Base-by-base conservation (phyloP, 164 flowering plant genomes). In the Vitis labrusca region DNA sequence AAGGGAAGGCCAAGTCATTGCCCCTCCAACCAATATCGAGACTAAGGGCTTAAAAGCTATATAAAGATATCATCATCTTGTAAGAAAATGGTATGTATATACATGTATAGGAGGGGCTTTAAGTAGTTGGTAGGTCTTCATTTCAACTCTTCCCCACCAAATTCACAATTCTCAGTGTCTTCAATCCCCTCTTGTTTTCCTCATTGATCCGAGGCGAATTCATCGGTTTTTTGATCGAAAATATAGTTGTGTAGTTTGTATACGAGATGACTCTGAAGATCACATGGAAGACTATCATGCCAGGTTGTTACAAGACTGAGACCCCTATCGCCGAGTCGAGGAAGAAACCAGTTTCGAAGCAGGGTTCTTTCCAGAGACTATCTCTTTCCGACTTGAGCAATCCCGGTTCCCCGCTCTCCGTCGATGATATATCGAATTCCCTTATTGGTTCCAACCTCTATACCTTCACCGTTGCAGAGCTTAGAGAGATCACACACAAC, bases 341-440 rank as follows among this genome's bases (percentile, higher is more conserved):
- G 12, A 63, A 10, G 7, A 19, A 55, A 12, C 63, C 4, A 10
- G 64, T 61, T 9, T 16, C 63, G 3, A 80, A 74, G 19, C 77
- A 66, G 23, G 29, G 13, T 14, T 78, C 87, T 3, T 71, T 72
- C 16, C 82, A 55, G 67, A 81, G 96, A 73, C 3, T 88, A 12
- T 89, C 89, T 2, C 62, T 85, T 1, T 81, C 88, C 5, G 96
- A 89, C 47, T 17, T 87, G 12, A 87, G 90, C 67, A 64, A 78
- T 50, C 81, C 86, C 3, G 76, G 83, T 9, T 84, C 92, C 5
- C 72, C 84, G 1, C 52, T 83, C 27, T 86, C 79, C 0, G 61
- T 73, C 10, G 84, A 80, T 15, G 94, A 88, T 61, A 71, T 89
- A 52, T 89, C 97, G 1, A 83, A 64, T 44, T 86, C 91, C 7